Conservation (phyloP, 2,329 filamentous ascomycete genomes). For the Sporothrix humicola region DNA sequence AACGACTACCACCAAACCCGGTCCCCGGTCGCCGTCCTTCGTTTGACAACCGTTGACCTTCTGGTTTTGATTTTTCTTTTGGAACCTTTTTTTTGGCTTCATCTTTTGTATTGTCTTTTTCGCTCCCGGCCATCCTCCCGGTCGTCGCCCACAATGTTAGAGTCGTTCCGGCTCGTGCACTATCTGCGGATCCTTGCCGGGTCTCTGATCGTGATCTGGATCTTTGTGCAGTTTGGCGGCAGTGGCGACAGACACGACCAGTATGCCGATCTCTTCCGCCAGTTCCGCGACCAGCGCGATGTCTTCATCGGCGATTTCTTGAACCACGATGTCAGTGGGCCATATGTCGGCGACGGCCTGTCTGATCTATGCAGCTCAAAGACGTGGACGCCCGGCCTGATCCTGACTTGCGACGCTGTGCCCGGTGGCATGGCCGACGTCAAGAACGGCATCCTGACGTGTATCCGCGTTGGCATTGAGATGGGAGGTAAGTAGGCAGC, state of each 20-base stretch:
- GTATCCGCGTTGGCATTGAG: slow-evolving; percentile 54
- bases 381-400: slow-evolving; percentile 49
- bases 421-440: slow-evolving; percentile 53
- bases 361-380: slow-evolving; percentile 46
- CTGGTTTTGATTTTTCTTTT: background rate
- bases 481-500: slow-evolving; percentile 49
- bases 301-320: slow-evolving; percentile 47
- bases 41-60: background rate
- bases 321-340: slow-evolving; percentile 44
- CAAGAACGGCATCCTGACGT: slow-evolving; percentile 53
- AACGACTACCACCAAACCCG: background rate
- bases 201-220: slow-evolving; percentile 40
- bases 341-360: slow-evolving; percentile 44
- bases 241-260: slow-evolving; percentile 23
- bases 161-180: slow-evolving; percentile 40
- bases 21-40: background rate
- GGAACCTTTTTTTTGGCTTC: background rate
- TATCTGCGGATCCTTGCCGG: slow-evolving; percentile 41
- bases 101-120: too few relatives aligned
- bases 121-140: background rate
- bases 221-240: slow-evolving; percentile 40
- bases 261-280: slow-evolving; percentile 39
- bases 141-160: slow-evolving; percentile 39
- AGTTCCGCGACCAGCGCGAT: slow-evolving; percentile 44
- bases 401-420: slow-evolving; percentile 52